A percentile compares a stretch with the other conserved stretches of the same genome.
Evolutionary conservation across 2,329 filamentous ascomycete genomes (phyloP).

Genomic region (Venturia asperata): DNA sequence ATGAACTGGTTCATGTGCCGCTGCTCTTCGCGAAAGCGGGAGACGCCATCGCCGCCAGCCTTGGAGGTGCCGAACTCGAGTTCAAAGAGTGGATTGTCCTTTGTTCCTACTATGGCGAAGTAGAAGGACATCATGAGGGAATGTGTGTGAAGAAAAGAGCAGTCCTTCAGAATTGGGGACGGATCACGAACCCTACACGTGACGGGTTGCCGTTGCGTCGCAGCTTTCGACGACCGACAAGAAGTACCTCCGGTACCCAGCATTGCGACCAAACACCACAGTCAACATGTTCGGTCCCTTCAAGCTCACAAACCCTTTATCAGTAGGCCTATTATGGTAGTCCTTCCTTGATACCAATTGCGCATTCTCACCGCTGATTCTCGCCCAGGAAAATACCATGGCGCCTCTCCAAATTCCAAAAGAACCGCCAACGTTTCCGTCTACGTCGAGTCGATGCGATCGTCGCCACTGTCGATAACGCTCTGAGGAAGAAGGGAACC

Average conservation of each 20-base stretch:
- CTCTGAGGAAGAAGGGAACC: constrained; percentile 57
- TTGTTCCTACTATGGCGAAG: constrained; percentile 92
- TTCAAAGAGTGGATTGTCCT: constrained; percentile 94
- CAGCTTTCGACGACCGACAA: neutral
- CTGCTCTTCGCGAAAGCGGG: constrained; percentile 81
- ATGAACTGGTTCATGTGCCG: constrained; percentile 97
- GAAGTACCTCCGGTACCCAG: neutral
- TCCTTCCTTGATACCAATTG: constrained; percentile 2
- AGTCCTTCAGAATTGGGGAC: neutral
- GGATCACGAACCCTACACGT: neutral
- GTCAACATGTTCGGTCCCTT: constrained; percentile 74
- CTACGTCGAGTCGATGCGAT: constrained; percentile 79
- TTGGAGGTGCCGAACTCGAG: constrained; percentile 96
- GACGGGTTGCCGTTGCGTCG: neutral
- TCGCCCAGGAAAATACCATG: constrained; percentile 80
- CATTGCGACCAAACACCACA: constrained; percentile 16
- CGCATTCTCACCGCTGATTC: constrained; percentile 20
- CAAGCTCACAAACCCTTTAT: constrained; percentile 68
- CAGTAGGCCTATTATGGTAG: constrained; percentile 76
- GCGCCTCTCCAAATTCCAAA: constrained; percentile 87
- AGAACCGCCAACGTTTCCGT: constrained; percentile 75
- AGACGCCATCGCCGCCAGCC: constrained; percentile 84
- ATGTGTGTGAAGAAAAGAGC: neutral
- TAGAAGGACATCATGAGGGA: constrained; percentile 79
- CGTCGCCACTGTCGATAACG: constrained; percentile 61